A percentile compares a stretch with the other conserved stretches of the same genome.
phyloP scores from a whole-genome alignment of 2,329 filamentous ascomycete species.

The Colletotrichum aenigma region DNA sequence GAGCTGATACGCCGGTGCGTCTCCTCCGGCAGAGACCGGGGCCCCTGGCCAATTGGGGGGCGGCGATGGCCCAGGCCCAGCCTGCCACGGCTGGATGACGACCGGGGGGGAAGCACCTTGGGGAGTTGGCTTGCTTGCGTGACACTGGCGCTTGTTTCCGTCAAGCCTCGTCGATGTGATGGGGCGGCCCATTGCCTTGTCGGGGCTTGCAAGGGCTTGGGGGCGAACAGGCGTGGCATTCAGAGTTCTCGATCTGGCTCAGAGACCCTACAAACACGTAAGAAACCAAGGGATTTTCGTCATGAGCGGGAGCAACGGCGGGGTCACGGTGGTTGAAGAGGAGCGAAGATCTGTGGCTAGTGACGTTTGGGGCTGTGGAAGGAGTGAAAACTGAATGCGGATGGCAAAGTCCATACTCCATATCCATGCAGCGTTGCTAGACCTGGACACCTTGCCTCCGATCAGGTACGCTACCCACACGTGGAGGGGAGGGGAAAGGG shows the following conservation, averaged over 20 bases:
- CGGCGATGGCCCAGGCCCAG: not conserved
- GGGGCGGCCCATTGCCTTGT: not conserved
- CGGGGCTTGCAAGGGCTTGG: not conserved
- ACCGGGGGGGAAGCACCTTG: not conserved
- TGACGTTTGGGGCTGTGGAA: slow-evolving; percentile 19
- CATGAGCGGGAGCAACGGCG: not conserved
- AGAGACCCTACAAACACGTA: not conserved
- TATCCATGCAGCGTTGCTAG: not conserved
- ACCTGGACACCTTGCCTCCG: not conserved
- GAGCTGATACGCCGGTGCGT: not conserved
- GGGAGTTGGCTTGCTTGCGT: not conserved
- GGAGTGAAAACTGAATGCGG: not conserved
- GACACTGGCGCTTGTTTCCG: slow-evolving; percentile 12
- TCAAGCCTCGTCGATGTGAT: slow-evolving; percentile 1
- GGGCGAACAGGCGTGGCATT: not conserved
- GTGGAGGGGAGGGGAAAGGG: not conserved
- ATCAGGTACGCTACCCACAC: slow-evolving; percentile 9
- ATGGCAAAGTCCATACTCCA: not conserved
- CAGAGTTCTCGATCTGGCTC: not conserved
- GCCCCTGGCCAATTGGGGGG: not conserved
- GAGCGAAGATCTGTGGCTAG: slow-evolving; percentile 20
- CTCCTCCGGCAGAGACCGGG: slow-evolving; percentile 12
- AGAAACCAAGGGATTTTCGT: not conserved
- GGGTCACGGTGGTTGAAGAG: slow-evolving; percentile 12
- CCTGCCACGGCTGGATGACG: slow-evolving; percentile 15